Conservation (phyloP, 139 green algal genomes). For the Chlorella sp. region DNA sequence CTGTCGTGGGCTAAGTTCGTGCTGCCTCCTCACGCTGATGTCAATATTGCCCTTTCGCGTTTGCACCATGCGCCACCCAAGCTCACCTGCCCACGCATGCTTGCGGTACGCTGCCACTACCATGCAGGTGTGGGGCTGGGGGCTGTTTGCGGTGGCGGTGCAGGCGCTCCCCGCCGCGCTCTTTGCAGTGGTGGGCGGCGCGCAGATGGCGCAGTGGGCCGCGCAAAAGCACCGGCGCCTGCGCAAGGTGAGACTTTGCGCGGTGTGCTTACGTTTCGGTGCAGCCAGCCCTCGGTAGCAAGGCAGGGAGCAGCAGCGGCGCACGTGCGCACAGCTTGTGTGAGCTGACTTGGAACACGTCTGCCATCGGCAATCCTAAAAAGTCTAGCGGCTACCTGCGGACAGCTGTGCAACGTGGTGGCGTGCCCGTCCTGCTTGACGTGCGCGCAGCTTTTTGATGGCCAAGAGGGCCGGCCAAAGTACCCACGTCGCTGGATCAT, state of each 20-base stretch:
- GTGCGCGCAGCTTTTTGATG: constrained; percentile 78
- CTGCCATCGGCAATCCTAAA: no score
- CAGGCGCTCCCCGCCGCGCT: constrained; percentile 69
- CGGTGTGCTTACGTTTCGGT: not conserved
- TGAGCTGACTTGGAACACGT: no score
- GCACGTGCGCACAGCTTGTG: not conserved
- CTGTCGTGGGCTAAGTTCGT: no score
- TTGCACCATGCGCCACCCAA: no score
- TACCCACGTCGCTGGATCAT: constrained; percentile 92
- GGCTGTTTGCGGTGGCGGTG: constrained; percentile 74
- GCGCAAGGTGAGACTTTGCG: constrained; percentile 49
- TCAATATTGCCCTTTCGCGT: no score
- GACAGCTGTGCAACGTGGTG: no score
- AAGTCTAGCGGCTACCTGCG: no score
- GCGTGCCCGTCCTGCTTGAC: no score
- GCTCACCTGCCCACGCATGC: no score
- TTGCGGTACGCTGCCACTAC: no score
- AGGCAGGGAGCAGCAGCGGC: not conserved
- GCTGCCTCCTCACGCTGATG: no score
- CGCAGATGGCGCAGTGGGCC: constrained; percentile 89
- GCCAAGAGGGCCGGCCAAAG: constrained; percentile 79
- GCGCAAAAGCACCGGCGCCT: constrained; percentile 87
- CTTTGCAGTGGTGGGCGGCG: constrained; percentile 75
- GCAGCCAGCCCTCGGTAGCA: not conserved
- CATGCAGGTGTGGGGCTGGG: constrained; percentile 83